phyloP scores from a whole-genome alignment of 495 filamentous ascomycete species.

The Trichoderma erinaceum region DNA sequence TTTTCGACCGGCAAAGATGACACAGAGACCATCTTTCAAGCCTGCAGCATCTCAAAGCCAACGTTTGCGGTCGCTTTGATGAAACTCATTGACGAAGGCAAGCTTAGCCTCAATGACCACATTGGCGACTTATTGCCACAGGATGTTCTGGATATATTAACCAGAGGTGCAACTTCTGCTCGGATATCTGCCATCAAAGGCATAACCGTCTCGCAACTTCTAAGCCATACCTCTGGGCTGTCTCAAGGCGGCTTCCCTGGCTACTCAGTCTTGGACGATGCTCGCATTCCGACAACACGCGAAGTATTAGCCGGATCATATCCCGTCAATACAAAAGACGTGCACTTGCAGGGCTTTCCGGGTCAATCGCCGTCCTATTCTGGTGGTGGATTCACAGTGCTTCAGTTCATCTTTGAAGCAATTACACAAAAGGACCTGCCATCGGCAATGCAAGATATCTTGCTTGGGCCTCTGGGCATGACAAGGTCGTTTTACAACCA shows the following conservation, averaged over 20 bases:
- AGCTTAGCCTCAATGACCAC: not conserved
- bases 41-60: slow-evolving; percentile 1
- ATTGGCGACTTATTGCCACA: slow-evolving; percentile 1
- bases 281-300: not conserved
- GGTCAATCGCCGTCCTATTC: not conserved
- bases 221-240: slow-evolving; percentile 6
- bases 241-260: slow-evolving; percentile 6
- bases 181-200: not conserved
- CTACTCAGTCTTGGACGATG: slow-evolving; percentile 7
- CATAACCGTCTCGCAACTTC: not conserved
- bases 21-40: slow-evolving; percentile 4
- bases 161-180: not conserved
- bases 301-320: not conserved
- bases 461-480: not conserved
- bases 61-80: not conserved
- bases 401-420: not conserved
- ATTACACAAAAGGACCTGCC: not conserved
- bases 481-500: not conserved
- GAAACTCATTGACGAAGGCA: slow-evolving; percentile 1
- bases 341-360: not conserved
- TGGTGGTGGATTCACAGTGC: not conserved
- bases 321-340: not conserved
- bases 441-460: not conserved
- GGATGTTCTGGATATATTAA: not conserved
- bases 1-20: not conserved